Base-by-base conservation (phyloP, 257 asterid species). In the Plantago major region DNA sequence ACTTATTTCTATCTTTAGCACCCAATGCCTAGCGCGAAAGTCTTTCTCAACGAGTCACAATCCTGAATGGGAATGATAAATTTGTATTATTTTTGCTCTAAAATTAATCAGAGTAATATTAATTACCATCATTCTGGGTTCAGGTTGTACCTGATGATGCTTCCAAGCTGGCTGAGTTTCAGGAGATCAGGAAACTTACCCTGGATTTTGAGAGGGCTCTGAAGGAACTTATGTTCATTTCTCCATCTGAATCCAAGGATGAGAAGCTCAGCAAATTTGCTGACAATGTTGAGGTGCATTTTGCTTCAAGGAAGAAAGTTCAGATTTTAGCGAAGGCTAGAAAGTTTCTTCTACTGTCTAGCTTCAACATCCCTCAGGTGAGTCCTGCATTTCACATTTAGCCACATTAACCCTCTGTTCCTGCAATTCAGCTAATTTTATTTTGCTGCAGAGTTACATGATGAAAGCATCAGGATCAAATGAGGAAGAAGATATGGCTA, bases 91-190 rank as follows among this genome's bases (percentile, higher is more conserved):
- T 22, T 22, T 22, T 22, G 26, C 26, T 33, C 40, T 33, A 33
- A 33, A 33, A 33, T 33, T 33, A 22, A 22, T 22, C 26, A 22
- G 26, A 22, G 26, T 22, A 22, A 1, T 22, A 22, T 22, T 22
- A 2, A 22, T 22, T 22, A 22, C 1, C 40, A 33, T 33, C 61
- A 26, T 63, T 72, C 70, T 59, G 72, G 55, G 71, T 75, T 68
- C 81, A 89, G 99, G 83, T 80, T 64, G 95, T 89, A 49, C 99
- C 99, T 4, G 95, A 83, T 71, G 96, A 89, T 68, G 95, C 99
- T 78, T 93, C 97, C 79, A 89, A 85, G 82, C 88, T 93, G 67
- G 82, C 82, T 4, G 96, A 82, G 78, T 89, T 93, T 74, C 97
- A 89, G 78, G 88, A 81, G 77, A 78, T 83, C 60, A 81, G 89